Evolutionary conservation across 441 rosid species (phyloP).

Genomic region (Omphalea diandra): DNA sequence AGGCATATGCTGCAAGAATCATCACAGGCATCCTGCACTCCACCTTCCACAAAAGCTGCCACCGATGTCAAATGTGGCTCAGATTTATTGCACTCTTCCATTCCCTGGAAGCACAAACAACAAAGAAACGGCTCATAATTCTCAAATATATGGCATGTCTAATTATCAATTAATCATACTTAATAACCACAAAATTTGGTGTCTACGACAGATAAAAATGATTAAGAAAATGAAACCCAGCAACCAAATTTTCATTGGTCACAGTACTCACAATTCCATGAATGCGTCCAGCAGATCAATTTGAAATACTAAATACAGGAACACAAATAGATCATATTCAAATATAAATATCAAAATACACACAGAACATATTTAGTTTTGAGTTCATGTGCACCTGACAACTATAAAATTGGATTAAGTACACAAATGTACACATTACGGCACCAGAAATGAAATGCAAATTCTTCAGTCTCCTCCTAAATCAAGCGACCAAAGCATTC

Average conservation of each 20-base stretch:
- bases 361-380: no score
- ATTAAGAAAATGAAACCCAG: background rate
- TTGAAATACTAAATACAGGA: background rate
- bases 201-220: background rate
- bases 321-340: background rate
- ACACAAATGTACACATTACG: no score
- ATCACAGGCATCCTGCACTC: conserved; percentile 94
- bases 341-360: background rate
- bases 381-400: no score
- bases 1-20: conserved; percentile 97
- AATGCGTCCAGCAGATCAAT: background rate
- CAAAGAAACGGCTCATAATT: background rate
- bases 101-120: conserved; percentile 25
- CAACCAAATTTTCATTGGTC: background rate
- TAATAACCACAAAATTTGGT: background rate
- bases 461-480: no score
- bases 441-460: no score
- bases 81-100: conserved; percentile 48
- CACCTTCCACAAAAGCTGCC: conserved; percentile 97
- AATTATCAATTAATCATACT: background rate
- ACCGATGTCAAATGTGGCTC: conserved; percentile 77
- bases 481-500: no score
- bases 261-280: background rate
- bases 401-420: no score
- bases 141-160: background rate